A percentile compares a stretch with the other conserved stretches of the same genome.
phyloP scores from a whole-genome alignment of 129 eudicot species.

The Saposhnikovia divaricata region DNA sequence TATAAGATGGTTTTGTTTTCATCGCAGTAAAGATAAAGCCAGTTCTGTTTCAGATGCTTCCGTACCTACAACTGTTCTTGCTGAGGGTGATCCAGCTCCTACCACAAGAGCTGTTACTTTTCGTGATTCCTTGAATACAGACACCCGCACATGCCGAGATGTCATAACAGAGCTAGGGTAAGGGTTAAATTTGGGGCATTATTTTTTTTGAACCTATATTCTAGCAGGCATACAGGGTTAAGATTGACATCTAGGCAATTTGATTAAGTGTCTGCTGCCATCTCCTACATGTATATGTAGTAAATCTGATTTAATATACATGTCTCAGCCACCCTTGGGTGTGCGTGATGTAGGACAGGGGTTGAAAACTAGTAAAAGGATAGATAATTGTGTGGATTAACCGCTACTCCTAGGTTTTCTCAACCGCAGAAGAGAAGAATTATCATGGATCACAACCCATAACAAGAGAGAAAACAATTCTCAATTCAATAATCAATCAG shows the following conservation, averaged over 20 bases:
- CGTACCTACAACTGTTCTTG: constrained; percentile 50
- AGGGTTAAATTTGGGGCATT: neutral
- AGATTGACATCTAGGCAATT: neutral
- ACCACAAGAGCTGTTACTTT: constrained; percentile 43
- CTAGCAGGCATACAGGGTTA: neutral
- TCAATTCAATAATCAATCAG: too few relatives aligned
- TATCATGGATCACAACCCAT: too few relatives aligned
- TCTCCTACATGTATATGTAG: neutral
- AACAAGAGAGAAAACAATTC: too few relatives aligned
- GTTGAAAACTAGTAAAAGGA: too few relatives aligned
- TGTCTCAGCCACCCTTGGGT: neutral
- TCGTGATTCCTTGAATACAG: constrained; percentile 53
- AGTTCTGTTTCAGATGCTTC: constrained; percentile 23
- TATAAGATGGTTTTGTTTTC: constrained; percentile 44
- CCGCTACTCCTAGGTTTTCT: too few relatives aligned
- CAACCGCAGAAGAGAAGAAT: too few relatives aligned
- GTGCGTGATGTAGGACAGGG: too few relatives aligned
- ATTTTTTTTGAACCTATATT: neutral
- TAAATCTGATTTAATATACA: neutral
- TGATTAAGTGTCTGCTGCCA: neutral
- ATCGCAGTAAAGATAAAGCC: constrained; percentile 13
- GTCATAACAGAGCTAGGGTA: constrained; percentile 95
- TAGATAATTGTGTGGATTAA: too few relatives aligned
- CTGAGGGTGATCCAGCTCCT: constrained; percentile 62
- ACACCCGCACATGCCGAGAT: constrained; percentile 84